These are phyloP conservation scores for Corylus americana DNA, from an alignment of 306 rosid genomes.

Conservation along the genomic window DNA sequence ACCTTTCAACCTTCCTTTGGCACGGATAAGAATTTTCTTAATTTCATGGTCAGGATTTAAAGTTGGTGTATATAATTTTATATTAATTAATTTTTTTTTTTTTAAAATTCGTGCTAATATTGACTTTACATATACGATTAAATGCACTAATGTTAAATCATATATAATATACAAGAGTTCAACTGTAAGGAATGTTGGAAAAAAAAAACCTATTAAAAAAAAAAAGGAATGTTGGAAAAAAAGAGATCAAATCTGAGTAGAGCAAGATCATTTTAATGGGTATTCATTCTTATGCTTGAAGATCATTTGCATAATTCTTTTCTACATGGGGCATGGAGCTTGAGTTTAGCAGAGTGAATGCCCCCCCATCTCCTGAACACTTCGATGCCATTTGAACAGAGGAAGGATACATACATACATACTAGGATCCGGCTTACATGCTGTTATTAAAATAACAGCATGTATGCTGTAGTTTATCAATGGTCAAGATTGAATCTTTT, in stretches of 20 bases:
- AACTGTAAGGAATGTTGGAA: background rate
- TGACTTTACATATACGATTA: no score
- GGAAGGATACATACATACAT: slow-evolving; percentile 7
- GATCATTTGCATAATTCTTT: slow-evolving; percentile 11
- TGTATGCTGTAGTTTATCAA: no score
- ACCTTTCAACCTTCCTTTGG: no score
- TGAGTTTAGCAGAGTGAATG: slow-evolving; percentile 5
- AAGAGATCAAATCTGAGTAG: slow-evolving; percentile 19
- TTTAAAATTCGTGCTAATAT: no score
- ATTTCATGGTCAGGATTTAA: no score
- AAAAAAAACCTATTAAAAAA: background rate
- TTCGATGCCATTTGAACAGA: slow-evolving; percentile 12
- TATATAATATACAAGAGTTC: slow-evolving; percentile 15
- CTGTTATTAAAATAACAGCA: no score
- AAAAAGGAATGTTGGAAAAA: background rate
- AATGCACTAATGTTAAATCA: no score
- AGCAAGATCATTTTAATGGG: slow-evolving; percentile 1
- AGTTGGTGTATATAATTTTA: no score
- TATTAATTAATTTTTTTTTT: no score
- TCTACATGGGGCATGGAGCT: slow-evolving; percentile 6
- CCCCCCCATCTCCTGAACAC: background rate
- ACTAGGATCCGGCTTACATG: no score
- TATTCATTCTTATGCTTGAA: slow-evolving; percentile 26
- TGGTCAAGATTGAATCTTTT: no score
- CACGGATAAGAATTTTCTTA: no score